These are phyloP conservation scores for Fraxinus anomala DNA, from an alignment of 257 asterid genomes.

Conservation along the genomic window DNA sequence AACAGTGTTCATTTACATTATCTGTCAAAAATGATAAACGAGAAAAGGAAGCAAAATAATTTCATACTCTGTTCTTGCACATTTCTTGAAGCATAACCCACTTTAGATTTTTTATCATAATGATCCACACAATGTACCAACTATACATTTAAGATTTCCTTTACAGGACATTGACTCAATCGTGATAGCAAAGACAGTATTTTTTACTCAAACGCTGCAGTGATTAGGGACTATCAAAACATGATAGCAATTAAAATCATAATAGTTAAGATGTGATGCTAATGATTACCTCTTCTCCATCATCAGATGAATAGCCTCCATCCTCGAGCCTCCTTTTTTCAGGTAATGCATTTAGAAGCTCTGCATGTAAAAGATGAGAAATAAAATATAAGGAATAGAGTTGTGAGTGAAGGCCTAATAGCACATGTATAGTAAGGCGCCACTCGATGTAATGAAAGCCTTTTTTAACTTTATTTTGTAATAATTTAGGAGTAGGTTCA, in stretches of 20 bases:
- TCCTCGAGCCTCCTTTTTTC: constrained; percentile 75
- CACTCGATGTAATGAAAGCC: neutral
- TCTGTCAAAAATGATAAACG: no score
- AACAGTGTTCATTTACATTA: neutral
- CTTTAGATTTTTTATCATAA: neutral
- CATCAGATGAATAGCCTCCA: constrained; percentile 75
- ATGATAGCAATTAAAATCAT: neutral
- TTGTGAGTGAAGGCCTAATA: neutral
- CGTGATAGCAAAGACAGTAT: neutral
- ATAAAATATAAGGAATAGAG: neutral
- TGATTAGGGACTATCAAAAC: neutral
- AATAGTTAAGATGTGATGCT: neutral
- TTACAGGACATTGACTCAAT: neutral
- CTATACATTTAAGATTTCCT: neutral
- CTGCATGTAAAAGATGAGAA: constrained; percentile 39
- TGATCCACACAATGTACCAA: neutral
- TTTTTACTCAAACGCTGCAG: neutral
- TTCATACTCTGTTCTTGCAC: neutral
- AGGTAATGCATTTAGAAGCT: constrained; percentile 82
- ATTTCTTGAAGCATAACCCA: neutral
- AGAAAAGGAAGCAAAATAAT: neutral
- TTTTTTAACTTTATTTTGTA: neutral
- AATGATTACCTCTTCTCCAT: constrained; percentile 56
- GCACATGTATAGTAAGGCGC: neutral
- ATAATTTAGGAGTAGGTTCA: neutral